Conservation (phyloP, 441 rosid species). For the Euphorbia celastroides region DNA sequence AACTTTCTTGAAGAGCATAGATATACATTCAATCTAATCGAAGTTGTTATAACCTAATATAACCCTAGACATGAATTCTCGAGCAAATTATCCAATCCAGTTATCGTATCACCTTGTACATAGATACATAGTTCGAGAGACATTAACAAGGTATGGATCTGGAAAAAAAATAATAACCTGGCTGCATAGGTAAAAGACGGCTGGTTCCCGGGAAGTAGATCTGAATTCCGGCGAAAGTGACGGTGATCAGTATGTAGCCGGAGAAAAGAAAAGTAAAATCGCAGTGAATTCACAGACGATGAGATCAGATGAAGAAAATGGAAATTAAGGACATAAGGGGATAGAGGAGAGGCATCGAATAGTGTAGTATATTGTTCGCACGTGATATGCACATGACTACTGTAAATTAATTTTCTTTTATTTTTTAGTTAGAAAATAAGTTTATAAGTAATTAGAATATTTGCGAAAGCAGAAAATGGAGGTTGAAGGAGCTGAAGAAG, state of each 20-base stretch:
- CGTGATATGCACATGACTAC: constrained; percentile 9
- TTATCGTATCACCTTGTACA: too few relatives aligned
- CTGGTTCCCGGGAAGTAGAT: neutral
- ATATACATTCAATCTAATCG: neutral
- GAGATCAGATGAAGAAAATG: neutral
- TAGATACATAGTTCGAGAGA: neutral
- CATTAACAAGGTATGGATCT: neutral
- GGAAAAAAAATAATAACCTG: constrained; percentile 2
- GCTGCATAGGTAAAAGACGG: neutral
- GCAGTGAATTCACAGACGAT: neutral
- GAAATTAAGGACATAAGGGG: too few relatives aligned
- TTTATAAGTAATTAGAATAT: too few relatives aligned
- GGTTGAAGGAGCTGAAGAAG: constrained; percentile 89
- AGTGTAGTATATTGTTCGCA: too few relatives aligned
- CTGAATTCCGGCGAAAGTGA: neutral
- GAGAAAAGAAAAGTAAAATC: neutral
- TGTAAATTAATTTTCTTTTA: neutral
- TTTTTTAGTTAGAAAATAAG: neutral
- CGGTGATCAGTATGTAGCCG: neutral
- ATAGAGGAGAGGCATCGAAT: too few relatives aligned
- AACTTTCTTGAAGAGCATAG: neutral
- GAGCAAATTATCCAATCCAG: neutral
- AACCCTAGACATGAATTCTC: neutral
- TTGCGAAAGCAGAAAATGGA: too few relatives aligned
- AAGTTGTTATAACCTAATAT: neutral